These are phyloP conservation scores for Wallacemonas sp. DNA, from an alignment of 208 protist genomes.

Conservation along the genomic window DNA sequence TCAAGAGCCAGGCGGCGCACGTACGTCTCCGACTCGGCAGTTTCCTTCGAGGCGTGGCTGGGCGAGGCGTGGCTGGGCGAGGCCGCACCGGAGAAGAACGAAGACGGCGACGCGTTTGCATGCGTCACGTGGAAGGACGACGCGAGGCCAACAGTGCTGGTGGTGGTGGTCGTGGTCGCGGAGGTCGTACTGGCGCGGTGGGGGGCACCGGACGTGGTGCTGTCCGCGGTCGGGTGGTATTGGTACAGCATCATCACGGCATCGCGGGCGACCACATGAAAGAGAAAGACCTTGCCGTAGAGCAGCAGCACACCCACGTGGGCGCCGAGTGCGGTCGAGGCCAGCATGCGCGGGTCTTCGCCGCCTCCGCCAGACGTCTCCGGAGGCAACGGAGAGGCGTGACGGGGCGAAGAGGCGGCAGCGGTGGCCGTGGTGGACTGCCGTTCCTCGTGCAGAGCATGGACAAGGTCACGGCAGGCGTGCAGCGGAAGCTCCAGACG, in stretches of 20 bases:
- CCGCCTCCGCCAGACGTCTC: background rate
- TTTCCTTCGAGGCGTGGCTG: background rate
- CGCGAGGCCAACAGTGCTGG: too few relatives aligned
- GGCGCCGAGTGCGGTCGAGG: conserved; percentile 20
- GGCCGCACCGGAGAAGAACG: too few relatives aligned
- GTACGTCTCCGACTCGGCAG: background rate
- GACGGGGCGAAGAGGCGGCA: background rate
- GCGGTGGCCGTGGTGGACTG: background rate
- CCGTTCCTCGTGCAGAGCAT: background rate
- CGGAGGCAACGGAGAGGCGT: too few relatives aligned
- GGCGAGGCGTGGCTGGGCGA: too few relatives aligned
- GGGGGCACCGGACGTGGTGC: too few relatives aligned
- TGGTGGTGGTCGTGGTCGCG: too few relatives aligned
- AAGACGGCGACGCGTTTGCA: background rate
- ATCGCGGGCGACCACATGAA: conserved; percentile 26
- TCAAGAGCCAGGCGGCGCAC: conserved; percentile 26
- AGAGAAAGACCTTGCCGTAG: conserved; percentile 50
- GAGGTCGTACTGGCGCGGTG: too few relatives aligned
- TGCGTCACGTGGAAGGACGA: conserved; percentile 1
- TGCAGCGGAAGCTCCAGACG: conserved; percentile 8
- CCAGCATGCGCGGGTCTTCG: conserved; percentile 32
- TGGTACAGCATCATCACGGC: conserved; percentile 26
- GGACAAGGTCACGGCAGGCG: conserved; percentile 1
- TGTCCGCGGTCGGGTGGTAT: conserved; percentile 11
- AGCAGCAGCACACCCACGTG: conserved; percentile 39